phyloP scores from a whole-genome alignment of 192 early-diverging fungal genomes.

The Linnemannia elongata region DNA sequence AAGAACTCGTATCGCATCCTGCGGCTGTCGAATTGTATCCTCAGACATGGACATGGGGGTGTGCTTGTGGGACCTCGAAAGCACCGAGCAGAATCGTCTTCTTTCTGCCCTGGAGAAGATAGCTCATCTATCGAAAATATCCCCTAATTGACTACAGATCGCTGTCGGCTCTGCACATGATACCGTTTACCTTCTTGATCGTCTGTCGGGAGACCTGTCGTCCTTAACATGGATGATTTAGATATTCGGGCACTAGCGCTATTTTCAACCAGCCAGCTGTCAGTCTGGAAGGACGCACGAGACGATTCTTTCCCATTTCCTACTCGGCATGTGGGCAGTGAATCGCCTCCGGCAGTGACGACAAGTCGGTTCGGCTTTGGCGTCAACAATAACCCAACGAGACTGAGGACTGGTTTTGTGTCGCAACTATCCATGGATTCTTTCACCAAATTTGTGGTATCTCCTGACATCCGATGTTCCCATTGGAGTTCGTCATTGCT shows the following conservation, averaged over 20 bases:
- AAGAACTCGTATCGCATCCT: no score
- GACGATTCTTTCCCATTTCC: background rate
- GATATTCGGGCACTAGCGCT: background rate
- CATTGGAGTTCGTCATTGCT: background rate
- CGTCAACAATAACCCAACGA: background rate
- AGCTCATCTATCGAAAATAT: background rate
- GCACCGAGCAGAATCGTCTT: no score
- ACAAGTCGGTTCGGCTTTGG: background rate
- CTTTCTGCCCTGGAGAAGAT: no score
- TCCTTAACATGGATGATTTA: background rate
- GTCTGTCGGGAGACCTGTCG: background rate
- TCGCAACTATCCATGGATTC: background rate
- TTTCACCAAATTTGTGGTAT: background rate
- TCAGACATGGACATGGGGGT: no score
- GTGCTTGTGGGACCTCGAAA: no score
- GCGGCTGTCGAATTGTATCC: no score
- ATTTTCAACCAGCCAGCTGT: background rate
- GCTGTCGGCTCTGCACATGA: background rate
- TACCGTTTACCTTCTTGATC: background rate
- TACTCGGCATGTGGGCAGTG: background rate
- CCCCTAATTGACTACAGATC: background rate
- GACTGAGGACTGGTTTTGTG: background rate
- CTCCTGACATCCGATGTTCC: background rate
- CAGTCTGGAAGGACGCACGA: background rate
- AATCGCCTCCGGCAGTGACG: background rate